Conservation (phyloP, 2,329 filamentous ascomycete genomes). For the Huntiella moniliformis region DNA sequence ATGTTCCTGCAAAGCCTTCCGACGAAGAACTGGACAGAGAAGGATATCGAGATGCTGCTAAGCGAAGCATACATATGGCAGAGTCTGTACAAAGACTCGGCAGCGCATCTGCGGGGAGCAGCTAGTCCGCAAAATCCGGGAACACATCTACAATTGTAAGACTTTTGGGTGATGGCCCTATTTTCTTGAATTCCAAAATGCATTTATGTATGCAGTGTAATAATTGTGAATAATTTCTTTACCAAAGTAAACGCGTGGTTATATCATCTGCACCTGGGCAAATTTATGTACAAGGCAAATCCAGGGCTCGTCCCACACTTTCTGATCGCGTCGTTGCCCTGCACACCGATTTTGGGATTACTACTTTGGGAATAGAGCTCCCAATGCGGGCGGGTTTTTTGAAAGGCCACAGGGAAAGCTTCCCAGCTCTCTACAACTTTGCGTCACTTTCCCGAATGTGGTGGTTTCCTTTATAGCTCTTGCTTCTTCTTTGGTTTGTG, state of each 20-base stretch:
- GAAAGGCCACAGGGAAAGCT: no score
- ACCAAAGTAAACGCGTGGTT: no score
- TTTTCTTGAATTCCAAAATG: no score
- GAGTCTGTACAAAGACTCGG: conserved; percentile 84
- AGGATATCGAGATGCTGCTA: conserved; percentile 87
- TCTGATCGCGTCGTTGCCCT: background rate
- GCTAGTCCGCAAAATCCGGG: conserved; percentile 21
- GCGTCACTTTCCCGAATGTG: no score
- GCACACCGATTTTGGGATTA: background rate
- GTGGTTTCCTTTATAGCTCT: no score
- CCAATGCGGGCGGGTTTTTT: no score
- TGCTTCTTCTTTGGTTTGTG: no score
- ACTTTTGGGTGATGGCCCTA: background rate
- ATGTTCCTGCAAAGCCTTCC: conserved; percentile 96
- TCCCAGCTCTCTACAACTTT: no score
- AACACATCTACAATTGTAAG: conserved; percentile 22
- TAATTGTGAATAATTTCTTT: background rate
- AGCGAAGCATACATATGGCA: conserved; percentile 99
- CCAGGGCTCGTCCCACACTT: background rate
- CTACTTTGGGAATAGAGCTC: no score
- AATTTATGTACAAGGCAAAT: background rate
- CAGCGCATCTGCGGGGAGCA: conserved; percentile 59
- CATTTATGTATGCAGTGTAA: no score
- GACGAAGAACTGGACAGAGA: conserved; percentile 88
- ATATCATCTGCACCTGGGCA: no score